Evolutionary conservation across 2,329 filamentous ascomycete species (phyloP), one percentile per base, ranked within the genome.

Genomic region (Alternaria sp.): DNA sequence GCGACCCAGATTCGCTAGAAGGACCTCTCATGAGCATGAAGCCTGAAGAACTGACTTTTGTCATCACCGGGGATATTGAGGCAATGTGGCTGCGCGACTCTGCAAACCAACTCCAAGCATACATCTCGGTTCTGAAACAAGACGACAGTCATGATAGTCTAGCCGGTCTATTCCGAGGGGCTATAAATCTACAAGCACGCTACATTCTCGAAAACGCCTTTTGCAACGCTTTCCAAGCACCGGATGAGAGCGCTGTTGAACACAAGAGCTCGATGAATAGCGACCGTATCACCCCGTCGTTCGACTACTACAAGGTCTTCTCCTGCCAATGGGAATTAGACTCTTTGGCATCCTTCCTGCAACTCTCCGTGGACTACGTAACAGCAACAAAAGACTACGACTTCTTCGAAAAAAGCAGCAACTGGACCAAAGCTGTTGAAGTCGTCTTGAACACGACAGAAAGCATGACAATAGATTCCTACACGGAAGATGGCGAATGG

Each of bases 21-120:
- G 50, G 40, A 3, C 50, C 44, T 13, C 32, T 45, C 30, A 59
- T 54, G 23, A 62, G 51, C 46, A 36, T 49, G 50, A 64, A 65
- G 15, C 21, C 50, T 4, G 66, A 70, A 74, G 90, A 92, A 77
- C 78, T 90, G 57, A 84, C 85, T 11, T 87, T 87, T 69, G 73
- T 88, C 59, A 86, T 88, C 62, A 88, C 86, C 0, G 86, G 86
- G 12, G 85, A 87, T 65, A 88, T 88, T 71, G 83, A 85, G 61
- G 84, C 84, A 12, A 86, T 86, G 84, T 86, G 84, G 84, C 72
- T 86, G 17, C 77, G 84, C 12, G 84, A 86, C 66, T 83, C 80
- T 7, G 89, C 90, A 17, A 91, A 91, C 71, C 90, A 93, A 76
- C 85, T 93, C 70, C 90, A 92, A 70, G 89, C 89, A 15, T 90